Conservation (phyloP, 805 yeast genomes). For the Hanseniaspora osmophila region DNA sequence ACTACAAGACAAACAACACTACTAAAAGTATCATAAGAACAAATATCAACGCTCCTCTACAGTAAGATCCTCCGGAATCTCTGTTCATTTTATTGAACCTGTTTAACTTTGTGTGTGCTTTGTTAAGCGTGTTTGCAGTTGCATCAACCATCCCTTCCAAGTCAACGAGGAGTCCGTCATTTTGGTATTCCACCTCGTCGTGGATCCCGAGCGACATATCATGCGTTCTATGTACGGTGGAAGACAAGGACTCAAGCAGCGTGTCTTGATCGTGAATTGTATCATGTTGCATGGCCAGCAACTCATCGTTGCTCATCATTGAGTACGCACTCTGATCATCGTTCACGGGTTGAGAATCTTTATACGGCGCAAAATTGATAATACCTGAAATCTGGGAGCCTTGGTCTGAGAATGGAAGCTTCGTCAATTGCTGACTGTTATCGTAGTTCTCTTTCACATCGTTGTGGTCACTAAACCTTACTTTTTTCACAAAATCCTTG, state of each 20-base stretch:
- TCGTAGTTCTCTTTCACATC: neutral
- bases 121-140: conserved; percentile 26
- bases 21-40: conserved; percentile 2
- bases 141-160: conserved; percentile 33
- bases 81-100: conserved; percentile 24
- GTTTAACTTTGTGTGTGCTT: conserved; percentile 29
- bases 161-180: conserved; percentile 32
- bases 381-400: neutral
- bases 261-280: conserved; percentile 33
- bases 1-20: conserved; percentile 5
- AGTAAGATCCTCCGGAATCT: neutral
- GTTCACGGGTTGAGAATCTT: neutral
- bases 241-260: conserved; percentile 27
- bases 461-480: neutral
- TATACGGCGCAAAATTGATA: neutral
- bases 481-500: neutral
- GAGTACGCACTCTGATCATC: neutral
- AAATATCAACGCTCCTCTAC: neutral
- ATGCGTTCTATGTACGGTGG: conserved; percentile 31
- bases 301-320: conserved; percentile 20
- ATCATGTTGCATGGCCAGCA: conserved; percentile 33
- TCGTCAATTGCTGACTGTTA: neutral
- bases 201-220: conserved; percentile 33
- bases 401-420: neutral
- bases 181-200: conserved; percentile 34